Conservation (phyloP, 2,329 filamentous ascomycete genomes). For the Huntiella abstrusa region DNA sequence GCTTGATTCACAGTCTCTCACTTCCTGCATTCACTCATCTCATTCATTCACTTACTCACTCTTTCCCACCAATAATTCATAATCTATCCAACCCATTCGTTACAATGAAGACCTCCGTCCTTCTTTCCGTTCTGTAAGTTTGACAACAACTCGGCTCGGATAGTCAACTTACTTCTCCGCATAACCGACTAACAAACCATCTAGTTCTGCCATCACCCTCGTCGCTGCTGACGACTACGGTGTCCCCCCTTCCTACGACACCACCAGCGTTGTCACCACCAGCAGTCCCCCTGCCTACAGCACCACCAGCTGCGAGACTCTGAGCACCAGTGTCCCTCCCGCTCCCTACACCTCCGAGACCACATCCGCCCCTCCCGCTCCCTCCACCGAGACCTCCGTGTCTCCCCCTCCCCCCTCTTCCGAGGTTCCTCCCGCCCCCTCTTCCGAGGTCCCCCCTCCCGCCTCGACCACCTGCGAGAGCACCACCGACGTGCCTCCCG, state of each 20-base stretch:
- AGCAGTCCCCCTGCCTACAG: no score
- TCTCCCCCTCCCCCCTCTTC: neutral
- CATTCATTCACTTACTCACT: no score
- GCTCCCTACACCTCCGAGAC: no score
- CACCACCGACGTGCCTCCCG: neutral
- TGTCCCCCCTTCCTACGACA: conserved; percentile 1
- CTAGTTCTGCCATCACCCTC: conserved; percentile 5
- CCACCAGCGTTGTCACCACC: neutral
- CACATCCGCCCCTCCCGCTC: no score
- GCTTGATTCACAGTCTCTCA: no score
- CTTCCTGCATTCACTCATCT: no score
- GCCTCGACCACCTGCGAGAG: neutral
- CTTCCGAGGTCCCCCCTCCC: neutral
- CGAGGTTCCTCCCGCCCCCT: neutral
- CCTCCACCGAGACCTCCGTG: neutral
- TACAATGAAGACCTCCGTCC: conserved; percentile 8
- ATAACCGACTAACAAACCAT: neutral
- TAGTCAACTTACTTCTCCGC: neutral
- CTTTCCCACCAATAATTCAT: no score
- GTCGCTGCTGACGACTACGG: conserved; percentile 3
- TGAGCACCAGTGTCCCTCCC: no score
- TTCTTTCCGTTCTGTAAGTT: conserved; percentile 7
- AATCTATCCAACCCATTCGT: conserved; percentile 1
- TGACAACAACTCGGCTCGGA: no score
- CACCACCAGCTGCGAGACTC: no score